Percentiles rank a stretch among this genome's conserved stretches.
phyloP scores from a whole-genome alignment of 495 filamentous ascomycete genomes.

The Choiromyces venosus region DNA sequence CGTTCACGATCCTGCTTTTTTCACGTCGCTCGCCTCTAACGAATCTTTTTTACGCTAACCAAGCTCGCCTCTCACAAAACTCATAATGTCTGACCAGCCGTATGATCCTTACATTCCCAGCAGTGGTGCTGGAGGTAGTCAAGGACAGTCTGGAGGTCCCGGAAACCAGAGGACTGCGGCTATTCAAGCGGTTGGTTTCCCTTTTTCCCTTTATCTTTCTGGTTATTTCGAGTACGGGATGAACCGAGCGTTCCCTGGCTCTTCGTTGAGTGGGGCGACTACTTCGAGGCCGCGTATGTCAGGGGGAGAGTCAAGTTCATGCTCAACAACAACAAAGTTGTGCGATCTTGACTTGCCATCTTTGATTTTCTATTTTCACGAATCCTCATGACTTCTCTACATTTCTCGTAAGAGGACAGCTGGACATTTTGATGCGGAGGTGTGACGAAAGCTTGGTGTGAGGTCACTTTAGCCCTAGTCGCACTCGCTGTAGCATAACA shows the following conservation, averaged over 20 bases:
- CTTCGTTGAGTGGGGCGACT: neutral
- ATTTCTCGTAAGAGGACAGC: neutral
- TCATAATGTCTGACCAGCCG: slow-evolving; percentile 63
- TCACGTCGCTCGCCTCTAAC: neutral
- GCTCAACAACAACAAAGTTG: neutral
- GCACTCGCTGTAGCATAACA: neutral
- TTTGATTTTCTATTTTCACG: neutral
- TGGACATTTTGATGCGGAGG: neutral
- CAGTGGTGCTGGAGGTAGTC: slow-evolving; percentile 49
- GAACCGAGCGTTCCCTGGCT: neutral
- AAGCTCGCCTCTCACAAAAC: slow-evolving; percentile 1
- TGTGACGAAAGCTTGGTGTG: neutral
- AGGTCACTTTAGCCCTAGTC: neutral
- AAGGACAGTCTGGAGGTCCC: slow-evolving; percentile 31
- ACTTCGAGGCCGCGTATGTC: neutral
- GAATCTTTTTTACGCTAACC: slow-evolving; percentile 12
- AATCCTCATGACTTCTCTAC: neutral
- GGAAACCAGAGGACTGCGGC: slow-evolving; percentile 63
- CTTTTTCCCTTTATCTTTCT: slow-evolving; percentile 19
- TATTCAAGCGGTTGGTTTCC: slow-evolving; percentile 70
- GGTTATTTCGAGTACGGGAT: neutral
- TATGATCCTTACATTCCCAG: slow-evolving; percentile 91
- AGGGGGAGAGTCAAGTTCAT: neutral
- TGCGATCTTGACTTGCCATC: neutral
- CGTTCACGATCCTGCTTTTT: neutral